phyloP scores from a whole-genome alignment of 768 basidiomycete genomes.

The Leucocoprinus leucothites region DNA sequence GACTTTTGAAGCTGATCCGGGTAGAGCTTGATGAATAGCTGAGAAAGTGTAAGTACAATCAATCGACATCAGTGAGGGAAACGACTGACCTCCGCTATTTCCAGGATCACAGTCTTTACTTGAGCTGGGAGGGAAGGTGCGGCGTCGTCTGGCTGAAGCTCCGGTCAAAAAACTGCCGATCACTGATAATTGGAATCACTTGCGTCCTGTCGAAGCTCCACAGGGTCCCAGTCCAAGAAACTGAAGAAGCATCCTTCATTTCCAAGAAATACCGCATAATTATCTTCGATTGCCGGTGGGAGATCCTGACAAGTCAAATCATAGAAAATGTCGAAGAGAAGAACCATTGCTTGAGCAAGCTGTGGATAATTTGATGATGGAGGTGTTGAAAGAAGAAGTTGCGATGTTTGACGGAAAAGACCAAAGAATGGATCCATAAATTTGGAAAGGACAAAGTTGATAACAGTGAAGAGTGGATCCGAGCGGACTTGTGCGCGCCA shows the following conservation, averaged over 20 bases:
- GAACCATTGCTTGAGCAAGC: conserved; percentile 71
- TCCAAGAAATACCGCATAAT: conserved; percentile 79
- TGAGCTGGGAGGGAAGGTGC: conserved; percentile 85
- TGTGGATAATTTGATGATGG: conserved; percentile 40
- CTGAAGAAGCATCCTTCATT: conserved; percentile 72
- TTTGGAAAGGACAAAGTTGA: conserved; percentile 83
- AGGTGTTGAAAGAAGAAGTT: conserved; percentile 44
- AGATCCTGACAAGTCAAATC: conserved; percentile 95
- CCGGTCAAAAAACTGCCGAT: background rate
- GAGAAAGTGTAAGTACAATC: background rate
- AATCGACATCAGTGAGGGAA: background rate
- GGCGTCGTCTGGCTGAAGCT: conserved; percentile 67
- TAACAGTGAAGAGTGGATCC: conserved; percentile 82
- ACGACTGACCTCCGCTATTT: conserved; percentile 75
- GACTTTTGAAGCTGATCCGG: conserved; percentile 71
- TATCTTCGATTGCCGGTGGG: conserved; percentile 91
- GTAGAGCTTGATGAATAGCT: conserved; percentile 83
- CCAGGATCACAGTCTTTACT: conserved; percentile 86
- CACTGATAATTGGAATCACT: conserved; percentile 23
- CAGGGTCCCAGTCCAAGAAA: conserved; percentile 79
- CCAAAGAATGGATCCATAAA: conserved; percentile 84
- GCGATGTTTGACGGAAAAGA: conserved; percentile 70
- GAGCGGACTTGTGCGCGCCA: conserved; percentile 92
- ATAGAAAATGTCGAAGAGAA: conserved; percentile 85
- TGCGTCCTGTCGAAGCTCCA: conserved; percentile 67